Evolutionary conservation across 2,329 filamentous ascomycete genomes (phyloP), one percentile per base, ranked within the genome.

Genomic region (Verticillium tricorpus): DNA sequence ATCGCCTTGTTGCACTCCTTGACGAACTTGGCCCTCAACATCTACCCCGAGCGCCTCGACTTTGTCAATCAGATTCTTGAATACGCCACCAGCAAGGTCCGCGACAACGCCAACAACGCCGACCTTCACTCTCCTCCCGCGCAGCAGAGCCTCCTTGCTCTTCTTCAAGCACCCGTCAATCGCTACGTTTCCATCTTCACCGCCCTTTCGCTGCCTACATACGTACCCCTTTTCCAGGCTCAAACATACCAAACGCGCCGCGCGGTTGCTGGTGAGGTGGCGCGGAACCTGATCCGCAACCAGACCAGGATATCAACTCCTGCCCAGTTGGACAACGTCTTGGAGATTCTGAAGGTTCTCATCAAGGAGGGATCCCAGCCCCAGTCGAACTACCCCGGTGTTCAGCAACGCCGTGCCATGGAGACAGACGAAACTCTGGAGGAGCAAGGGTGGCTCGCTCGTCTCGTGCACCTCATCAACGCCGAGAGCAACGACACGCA

Each of bases 371-470:
- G 94, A 14, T 89, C 91, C 15, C 93, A 96, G 70, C 82, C 89
- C 60, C 87, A 91, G n/a, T 85, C 87, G 56, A 92, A 92, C 34
- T 97, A 97, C 69, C 89, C 93, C 0, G 91, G 92, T 3, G 87
- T 90, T 45, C 86, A 90, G 6, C 91, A 94, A 71, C 84, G 92
- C 65, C 88, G 92, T 64, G 85, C 80, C 0, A 74, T 84, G 56
- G 96, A 99, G 79, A 98, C 95, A 0, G 95, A 99, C 65, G 96
- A 99, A 78, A 98, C 94, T 0, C 88, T 98, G 70, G 94, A 99
- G 76, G 95, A 99, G 77, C 95, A 99, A 80, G 95, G 95, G 59
- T 97, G 93, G 93, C 82, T 99, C 60, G 95, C 95, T 39, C 86
- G 95, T 68, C 89, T 99, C 71, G 88, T 97, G 19, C 95, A 99